These are phyloP conservation scores for Saccharomycopsis oosterbeekiorum DNA, from an alignment of 805 yeast genomes.

Conservation along the genomic window DNA sequence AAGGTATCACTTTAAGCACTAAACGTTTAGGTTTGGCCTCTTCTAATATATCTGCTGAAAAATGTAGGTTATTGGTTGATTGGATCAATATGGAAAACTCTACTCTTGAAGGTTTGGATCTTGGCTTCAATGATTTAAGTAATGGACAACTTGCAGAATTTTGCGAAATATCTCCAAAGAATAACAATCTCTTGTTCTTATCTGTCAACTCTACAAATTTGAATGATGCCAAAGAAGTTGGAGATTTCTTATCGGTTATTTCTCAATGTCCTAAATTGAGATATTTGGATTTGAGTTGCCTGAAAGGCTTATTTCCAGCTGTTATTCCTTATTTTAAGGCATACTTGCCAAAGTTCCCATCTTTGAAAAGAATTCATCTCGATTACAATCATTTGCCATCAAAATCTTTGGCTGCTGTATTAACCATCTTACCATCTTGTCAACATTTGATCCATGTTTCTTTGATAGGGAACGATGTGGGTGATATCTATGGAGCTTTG, in stretches of 20 bases:
- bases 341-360: constrained; percentile 58
- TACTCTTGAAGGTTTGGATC: constrained; percentile 58
- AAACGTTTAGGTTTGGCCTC: constrained; percentile 68
- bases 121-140: constrained; percentile 69
- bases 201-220: constrained; percentile 61
- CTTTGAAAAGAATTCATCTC: constrained; percentile 56
- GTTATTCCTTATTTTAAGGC: constrained; percentile 47
- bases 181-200: constrained; percentile 33
- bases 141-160: constrained; percentile 24
- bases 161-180: constrained; percentile 13
- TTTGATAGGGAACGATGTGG: constrained; percentile 47
- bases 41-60: constrained; percentile 53
- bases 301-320: constrained; percentile 57
- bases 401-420: constrained; percentile 46
- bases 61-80: constrained; percentile 42
- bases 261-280: constrained; percentile 46
- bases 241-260: constrained; percentile 38
- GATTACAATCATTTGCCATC: constrained; percentile 56
- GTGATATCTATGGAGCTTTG: constrained; percentile 54
- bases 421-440: constrained; percentile 64
- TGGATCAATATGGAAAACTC: constrained; percentile 43
- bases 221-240: constrained; percentile 40
- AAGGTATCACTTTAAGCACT: constrained; percentile 46
- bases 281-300: constrained; percentile 67
- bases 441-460: constrained; percentile 58